phyloP scores from a whole-genome alignment of 2,329 filamentous ascomycete genomes.

The Clonostachys rhizophaga region DNA sequence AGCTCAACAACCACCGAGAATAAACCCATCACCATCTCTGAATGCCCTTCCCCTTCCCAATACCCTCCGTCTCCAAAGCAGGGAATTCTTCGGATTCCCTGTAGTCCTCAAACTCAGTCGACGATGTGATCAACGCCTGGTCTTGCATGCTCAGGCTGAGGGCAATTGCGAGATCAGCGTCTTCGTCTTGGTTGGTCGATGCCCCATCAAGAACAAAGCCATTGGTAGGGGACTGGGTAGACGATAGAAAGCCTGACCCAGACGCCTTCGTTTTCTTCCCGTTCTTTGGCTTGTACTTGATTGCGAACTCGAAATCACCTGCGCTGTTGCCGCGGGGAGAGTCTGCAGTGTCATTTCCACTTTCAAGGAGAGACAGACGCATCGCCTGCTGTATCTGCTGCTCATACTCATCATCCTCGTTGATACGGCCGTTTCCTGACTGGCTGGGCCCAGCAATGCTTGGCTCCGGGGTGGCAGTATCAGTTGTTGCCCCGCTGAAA shows the following conservation, averaged over 20 bases:
- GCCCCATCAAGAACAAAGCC: slow-evolving; percentile 10
- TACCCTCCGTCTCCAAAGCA: slow-evolving; percentile 27
- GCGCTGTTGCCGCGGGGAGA: slow-evolving; percentile 39
- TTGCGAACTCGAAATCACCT: slow-evolving; percentile 44
- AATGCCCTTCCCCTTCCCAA: slow-evolving; percentile 42
- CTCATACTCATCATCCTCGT: slow-evolving; percentile 50
- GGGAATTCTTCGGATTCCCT: slow-evolving; percentile 31
- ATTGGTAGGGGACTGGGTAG: slow-evolving; percentile 27
- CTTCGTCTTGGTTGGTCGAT: slow-evolving; percentile 14
- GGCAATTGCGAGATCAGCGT: slow-evolving; percentile 57
- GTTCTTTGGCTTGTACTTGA: slow-evolving; percentile 40
- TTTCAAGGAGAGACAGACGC: slow-evolving; percentile 55
- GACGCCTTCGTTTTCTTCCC: slow-evolving; percentile 32
- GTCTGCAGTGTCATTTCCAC: slow-evolving; percentile 38
- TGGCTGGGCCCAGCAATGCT: slow-evolving; percentile 38
- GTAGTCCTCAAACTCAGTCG: background rate
- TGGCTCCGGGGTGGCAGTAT: slow-evolving; percentile 51
- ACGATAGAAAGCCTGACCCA: slow-evolving; percentile 15
- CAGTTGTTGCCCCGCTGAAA: slow-evolving; percentile 31
- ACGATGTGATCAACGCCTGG: slow-evolving; percentile 20
- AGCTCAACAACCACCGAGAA: slow-evolving; percentile 13
- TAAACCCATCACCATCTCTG: slow-evolving; percentile 9
- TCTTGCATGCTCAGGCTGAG: slow-evolving; percentile 56
- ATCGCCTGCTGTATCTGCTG: slow-evolving; percentile 59
- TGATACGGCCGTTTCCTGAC: slow-evolving; percentile 14